Percentiles rank a stretch among this genome's conserved stretches.
Evolutionary conservation across 83 land plant species (phyloP).

Genomic region (Picea mariana): DNA sequence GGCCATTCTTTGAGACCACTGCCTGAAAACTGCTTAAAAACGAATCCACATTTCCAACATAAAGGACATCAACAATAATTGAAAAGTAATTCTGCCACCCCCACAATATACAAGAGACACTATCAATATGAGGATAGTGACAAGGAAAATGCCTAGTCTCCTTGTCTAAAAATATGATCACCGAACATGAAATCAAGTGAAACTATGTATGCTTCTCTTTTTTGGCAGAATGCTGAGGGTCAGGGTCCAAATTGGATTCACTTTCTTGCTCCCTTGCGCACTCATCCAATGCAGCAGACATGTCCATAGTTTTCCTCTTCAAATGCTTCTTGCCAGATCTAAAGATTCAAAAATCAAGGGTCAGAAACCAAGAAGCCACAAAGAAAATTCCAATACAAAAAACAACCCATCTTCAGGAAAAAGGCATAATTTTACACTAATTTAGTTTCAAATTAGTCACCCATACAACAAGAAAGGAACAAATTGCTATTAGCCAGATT

Average conservation of each 20-base stretch:
- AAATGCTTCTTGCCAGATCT: conserved; percentile 15
- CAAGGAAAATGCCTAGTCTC: not conserved
- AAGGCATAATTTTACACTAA: not conserved
- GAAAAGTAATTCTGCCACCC: not conserved
- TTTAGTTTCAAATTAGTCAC: not conserved
- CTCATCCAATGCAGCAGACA: conserved; percentile 17
- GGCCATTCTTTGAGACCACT: not conserved
- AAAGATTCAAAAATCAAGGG: not conserved
- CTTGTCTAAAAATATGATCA: not conserved
- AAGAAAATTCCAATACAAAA: not conserved
- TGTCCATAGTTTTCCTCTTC: conserved; percentile 16
- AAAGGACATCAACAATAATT: not conserved
- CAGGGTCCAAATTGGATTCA: not conserved
- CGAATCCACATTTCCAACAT: not conserved
- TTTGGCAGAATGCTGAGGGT: not conserved
- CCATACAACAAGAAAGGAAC: not conserved
- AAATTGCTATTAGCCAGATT: not conserved
- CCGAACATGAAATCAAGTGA: not conserved
- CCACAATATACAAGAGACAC: not conserved
- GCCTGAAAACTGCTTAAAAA: conserved; percentile 1
- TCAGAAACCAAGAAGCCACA: not conserved
- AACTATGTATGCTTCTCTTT: not conserved
- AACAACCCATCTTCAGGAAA: not conserved
- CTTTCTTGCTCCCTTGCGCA: conserved; percentile 1
- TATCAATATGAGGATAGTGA: not conserved